These are phyloP conservation scores for Kitagawia praeruptora DNA, from an alignment of 129 eudicot genomes.

Conservation along the genomic window DNA sequence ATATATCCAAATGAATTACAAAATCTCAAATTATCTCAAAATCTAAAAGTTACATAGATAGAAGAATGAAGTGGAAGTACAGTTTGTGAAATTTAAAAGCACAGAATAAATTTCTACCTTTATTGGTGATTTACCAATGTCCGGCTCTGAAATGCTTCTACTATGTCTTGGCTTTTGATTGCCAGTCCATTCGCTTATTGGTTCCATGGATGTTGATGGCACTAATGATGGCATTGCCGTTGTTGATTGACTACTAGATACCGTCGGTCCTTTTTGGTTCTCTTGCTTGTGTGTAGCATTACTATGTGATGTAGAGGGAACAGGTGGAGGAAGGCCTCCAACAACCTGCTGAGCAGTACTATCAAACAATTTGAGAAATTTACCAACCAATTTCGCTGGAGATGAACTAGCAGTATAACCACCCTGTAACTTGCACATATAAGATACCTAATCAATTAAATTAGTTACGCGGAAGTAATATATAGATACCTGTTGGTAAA, in stretches of 20 bases:
- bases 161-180: too few species aligned
- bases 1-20: not conserved
- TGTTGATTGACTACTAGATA: too few species aligned
- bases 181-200: too few species aligned
- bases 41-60: not conserved
- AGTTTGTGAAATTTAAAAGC: not conserved
- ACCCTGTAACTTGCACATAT: conserved; percentile 15
- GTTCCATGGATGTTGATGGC: conserved; percentile 18
- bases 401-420: conserved; percentile 17
- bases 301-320: conserved; percentile 8
- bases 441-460: not conserved
- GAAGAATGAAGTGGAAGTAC: not conserved
- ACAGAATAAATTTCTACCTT: too few species aligned
- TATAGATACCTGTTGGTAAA: too few species aligned
- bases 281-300: conserved; percentile 8
- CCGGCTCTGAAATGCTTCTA: too few species aligned
- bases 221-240: conserved; percentile 25
- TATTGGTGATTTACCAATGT: too few species aligned
- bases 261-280: conserved; percentile 7
- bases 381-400: conserved; percentile 21
- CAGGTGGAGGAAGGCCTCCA: conserved; percentile 26
- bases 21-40: not conserved
- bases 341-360: conserved; percentile 29
- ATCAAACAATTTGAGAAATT: conserved; percentile 23
- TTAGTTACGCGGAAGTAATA: too few species aligned